These are phyloP conservation scores for Globisporangium megalacanthum DNA, from an alignment of 352 stramenopile species.

Conservation along the genomic window DNA sequence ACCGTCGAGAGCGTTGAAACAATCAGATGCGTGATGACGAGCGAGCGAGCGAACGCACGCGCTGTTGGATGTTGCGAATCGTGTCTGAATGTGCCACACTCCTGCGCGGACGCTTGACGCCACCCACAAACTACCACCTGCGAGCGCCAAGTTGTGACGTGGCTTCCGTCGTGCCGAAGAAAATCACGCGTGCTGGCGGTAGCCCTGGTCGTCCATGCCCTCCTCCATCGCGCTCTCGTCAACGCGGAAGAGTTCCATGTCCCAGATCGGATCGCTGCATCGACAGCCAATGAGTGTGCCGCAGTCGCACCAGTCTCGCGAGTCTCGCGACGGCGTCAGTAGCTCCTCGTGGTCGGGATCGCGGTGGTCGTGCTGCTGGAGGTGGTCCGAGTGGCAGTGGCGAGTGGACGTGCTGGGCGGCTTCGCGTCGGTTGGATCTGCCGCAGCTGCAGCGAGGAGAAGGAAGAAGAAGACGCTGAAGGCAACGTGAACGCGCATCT, in stretches of 20 bases:
- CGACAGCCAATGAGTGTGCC: slow-evolving; percentile 19
- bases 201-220: slow-evolving; percentile 33
- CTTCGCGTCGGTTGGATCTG: background rate
- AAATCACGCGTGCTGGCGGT: slow-evolving; percentile 24
- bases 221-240: slow-evolving; percentile 14
- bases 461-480: background rate
- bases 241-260: slow-evolving; percentile 8
- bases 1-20: background rate
- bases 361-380: background rate
- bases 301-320: slow-evolving; percentile 22
- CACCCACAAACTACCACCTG: too few species aligned
- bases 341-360: background rate
- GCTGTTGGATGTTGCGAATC: too few species aligned
- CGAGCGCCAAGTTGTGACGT: background rate
- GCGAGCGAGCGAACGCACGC: too few species aligned
- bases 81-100: background rate
- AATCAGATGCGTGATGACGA: too few species aligned
- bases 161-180: too few species aligned
- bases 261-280: slow-evolving; percentile 28
- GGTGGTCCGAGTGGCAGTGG: background rate
- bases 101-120: background rate
- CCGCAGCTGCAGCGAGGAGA: too few species aligned
- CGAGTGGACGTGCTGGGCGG: background rate
- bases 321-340: background rate
- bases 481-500: background rate